Evolutionary conservation across 106 monocot genomes (phyloP).

Genomic region (Allium cepa): DNA sequence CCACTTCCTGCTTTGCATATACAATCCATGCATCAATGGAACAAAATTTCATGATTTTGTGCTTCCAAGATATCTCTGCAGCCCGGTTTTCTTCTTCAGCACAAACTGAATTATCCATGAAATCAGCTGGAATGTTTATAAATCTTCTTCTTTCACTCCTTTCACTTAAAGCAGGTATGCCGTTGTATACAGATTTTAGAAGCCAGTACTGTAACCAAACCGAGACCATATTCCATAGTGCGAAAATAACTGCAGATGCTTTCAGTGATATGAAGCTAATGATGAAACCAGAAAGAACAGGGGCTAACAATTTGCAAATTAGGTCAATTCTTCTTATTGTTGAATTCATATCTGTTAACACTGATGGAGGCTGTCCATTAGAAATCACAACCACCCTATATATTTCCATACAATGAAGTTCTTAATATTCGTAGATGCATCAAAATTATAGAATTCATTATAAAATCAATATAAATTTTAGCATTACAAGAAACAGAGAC

Average conservation of each 20-base stretch:
- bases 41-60: slow-evolving; percentile 17
- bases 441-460: too few species aligned
- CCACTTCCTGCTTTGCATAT: slow-evolving; percentile 73
- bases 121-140: slow-evolving; percentile 10
- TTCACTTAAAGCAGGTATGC: slow-evolving; percentile 58
- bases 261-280: slow-evolving; percentile 80
- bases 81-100: slow-evolving; percentile 10
- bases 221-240: slow-evolving; percentile 62
- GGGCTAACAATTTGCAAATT: slow-evolving; percentile 81
- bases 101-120: slow-evolving; percentile 1
- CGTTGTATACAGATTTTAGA: slow-evolving; percentile 70
- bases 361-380: slow-evolving; percentile 39
- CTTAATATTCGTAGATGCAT: too few species aligned
- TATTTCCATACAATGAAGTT: too few species aligned
- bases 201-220: slow-evolving; percentile 88
- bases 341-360: slow-evolving; percentile 76
- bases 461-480: too few species aligned
- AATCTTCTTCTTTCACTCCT: slow-evolving; percentile 25
- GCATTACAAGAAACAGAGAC: too few species aligned
- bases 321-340: slow-evolving; percentile 83
- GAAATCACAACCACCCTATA: slow-evolving; percentile 88
- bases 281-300: slow-evolving; percentile 80
- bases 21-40: slow-evolving; percentile 68
- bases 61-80: slow-evolving; percentile 21
- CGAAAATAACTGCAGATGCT: slow-evolving; percentile 65